These are phyloP conservation scores for Kwoniella dejecticola DNA, from an alignment of 768 basidiomycete genomes.

Conservation along the genomic window DNA sequence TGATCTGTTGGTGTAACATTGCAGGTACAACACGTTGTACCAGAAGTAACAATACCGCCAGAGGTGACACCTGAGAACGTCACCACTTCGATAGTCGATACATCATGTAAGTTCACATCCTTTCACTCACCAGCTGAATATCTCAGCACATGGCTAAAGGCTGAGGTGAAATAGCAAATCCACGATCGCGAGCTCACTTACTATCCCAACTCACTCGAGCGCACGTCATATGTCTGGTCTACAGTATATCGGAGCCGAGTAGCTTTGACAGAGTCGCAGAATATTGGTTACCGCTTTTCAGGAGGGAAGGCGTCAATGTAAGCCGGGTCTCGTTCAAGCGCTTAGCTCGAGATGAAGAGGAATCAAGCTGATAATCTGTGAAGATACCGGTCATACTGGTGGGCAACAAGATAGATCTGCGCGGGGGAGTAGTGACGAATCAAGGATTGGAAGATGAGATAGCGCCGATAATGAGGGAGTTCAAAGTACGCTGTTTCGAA, in stretches of 20 bases:
- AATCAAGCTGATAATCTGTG: neutral
- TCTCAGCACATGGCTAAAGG: too few relatives aligned
- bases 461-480: slow-evolving; percentile 95
- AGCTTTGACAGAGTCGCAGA: slow-evolving; percentile 98
- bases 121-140: neutral
- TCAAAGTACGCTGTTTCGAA: slow-evolving; percentile 67
- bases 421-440: slow-evolving; percentile 90
- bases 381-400: slow-evolving; percentile 95
- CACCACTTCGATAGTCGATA: slow-evolving; percentile 96
- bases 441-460: slow-evolving; percentile 93
- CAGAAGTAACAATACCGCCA: slow-evolving; percentile 96
- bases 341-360: neutral
- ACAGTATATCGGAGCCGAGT: slow-evolving; percentile 92
- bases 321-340: too few relatives aligned
- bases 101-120: slow-evolving; percentile 69
- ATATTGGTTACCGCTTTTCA: slow-evolving; percentile 94
- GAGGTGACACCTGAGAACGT: slow-evolving; percentile 97
- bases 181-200: slow-evolving; percentile 81
- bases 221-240: slow-evolving; percentile 97
- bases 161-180: slow-evolving; percentile 68
- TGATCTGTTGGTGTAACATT: too few relatives aligned
- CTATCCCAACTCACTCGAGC: slow-evolving; percentile 95
- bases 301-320: slow-evolving; percentile 93
- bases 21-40: slow-evolving; percentile 90
- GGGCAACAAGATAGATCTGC: slow-evolving; percentile 96